Conservation (phyloP, 2,329 filamentous ascomycete species). For the Tolypocladium endophyticum region DNA sequence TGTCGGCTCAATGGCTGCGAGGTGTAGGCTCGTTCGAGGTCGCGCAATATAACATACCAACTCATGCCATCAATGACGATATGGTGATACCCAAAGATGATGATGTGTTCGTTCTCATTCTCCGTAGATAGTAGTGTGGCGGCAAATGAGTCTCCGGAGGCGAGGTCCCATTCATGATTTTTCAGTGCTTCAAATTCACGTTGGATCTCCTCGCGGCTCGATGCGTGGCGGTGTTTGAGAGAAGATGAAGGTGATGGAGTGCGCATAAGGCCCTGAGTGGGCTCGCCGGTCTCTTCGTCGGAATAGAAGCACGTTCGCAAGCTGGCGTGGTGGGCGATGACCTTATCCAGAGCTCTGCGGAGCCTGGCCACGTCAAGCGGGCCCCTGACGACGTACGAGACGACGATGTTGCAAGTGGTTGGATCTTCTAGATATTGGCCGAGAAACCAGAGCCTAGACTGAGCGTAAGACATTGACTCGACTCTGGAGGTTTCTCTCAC, state of each 20-base stretch:
- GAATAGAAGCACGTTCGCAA: conserved; percentile 11
- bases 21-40: conserved; percentile 31
- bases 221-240: conserved; percentile 13
- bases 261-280: background rate
- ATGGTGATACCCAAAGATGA: conserved; percentile 37
- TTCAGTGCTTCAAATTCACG: conserved; percentile 15
- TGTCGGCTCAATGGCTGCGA: conserved; percentile 4
- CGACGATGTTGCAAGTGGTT: conserved; percentile 6
- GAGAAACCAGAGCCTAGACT: background rate
- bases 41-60: conserved; percentile 29
- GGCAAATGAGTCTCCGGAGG: conserved; percentile 19
- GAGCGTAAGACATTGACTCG: background rate
- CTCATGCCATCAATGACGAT: conserved; percentile 40
- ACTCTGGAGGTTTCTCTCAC: background rate
- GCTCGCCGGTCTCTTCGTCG: conserved; percentile 3
- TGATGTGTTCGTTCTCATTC: conserved; percentile 21
- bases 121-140: conserved; percentile 21
- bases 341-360: conserved; percentile 6
- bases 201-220: conserved; percentile 13
- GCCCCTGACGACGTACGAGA: conserved; percentile 5
- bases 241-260: conserved; percentile 1
- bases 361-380: conserved; percentile 7
- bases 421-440: conserved; percentile 5
- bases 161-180: conserved; percentile 25
- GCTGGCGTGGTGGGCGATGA: conserved; percentile 9